A percentile compares a stretch with the other conserved stretches of the same genome.
phyloP scores from a whole-genome alignment of 2,329 filamentous ascomycete species.

The Hypocreales sp. region DNA sequence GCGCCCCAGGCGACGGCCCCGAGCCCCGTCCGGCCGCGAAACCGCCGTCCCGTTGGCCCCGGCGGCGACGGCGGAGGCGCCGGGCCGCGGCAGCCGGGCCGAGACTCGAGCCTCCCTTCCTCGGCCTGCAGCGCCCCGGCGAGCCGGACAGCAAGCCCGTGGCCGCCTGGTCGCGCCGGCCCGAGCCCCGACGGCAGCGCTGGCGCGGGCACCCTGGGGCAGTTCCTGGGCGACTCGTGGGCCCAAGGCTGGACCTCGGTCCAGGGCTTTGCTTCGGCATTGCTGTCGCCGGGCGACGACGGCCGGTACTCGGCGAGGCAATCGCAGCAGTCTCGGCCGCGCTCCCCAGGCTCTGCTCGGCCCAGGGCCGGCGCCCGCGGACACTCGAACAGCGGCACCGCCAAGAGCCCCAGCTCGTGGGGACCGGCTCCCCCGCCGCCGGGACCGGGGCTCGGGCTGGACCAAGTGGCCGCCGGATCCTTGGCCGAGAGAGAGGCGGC shows the following conservation, averaged over 20 bases:
- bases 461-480: slow-evolving; percentile 39
- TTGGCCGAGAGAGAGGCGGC: slow-evolving; percentile 35
- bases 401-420: slow-evolving; percentile 20
- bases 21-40: slow-evolving; percentile 30
- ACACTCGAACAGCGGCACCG: slow-evolving; percentile 5
- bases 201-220: slow-evolving; percentile 20
- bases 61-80: slow-evolving; percentile 13
- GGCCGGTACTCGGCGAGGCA: slow-evolving; percentile 1
- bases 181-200: slow-evolving; percentile 12
- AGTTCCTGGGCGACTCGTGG: slow-evolving; percentile 35
- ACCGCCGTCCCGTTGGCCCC: slow-evolving; percentile 26
- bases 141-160: slow-evolving; percentile 31
- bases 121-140: too few species aligned
- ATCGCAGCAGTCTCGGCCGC: not conserved
- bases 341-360: slow-evolving; percentile 6
- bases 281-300: slow-evolving; percentile 14
- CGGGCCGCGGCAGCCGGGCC: slow-evolving; percentile 19
- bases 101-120: too few species aligned
- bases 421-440: slow-evolving; percentile 30
- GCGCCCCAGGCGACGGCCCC: slow-evolving; percentile 25
- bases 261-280: slow-evolving; percentile 34
- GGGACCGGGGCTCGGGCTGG: slow-evolving; percentile 20
- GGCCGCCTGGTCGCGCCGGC: slow-evolving; percentile 25
- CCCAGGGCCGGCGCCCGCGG: slow-evolving; percentile 7
- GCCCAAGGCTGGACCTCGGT: slow-evolving; percentile 39